phyloP scores from a whole-genome alignment of 306 rosid species.

The Canavalia gladiata region DNA sequence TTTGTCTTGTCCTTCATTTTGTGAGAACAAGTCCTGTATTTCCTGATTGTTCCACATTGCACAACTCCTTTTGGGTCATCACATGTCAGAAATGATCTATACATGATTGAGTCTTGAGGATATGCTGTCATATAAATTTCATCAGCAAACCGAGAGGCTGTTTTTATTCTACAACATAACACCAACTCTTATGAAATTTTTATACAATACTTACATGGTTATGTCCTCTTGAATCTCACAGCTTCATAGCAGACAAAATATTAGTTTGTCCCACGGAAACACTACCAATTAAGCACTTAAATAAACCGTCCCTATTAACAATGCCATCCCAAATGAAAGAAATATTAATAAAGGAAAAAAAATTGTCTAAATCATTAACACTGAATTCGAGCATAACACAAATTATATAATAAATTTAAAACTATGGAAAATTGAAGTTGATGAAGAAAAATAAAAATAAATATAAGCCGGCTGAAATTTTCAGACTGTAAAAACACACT shows the following conservation, averaged over 20 bases:
- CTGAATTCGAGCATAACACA: not conserved
- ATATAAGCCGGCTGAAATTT: not conserved
- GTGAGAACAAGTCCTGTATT: conserved; percentile 54
- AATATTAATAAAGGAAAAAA: not conserved
- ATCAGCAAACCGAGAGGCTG: conserved; percentile 51
- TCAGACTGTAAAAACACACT: conserved; percentile 3
- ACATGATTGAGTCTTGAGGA: conserved; percentile 63
- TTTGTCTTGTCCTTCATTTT: conserved; percentile 59
- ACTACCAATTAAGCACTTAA: conserved; percentile 38
- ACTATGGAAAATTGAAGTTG: not conserved
- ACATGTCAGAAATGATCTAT: conserved; percentile 77
- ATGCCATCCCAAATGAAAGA: conserved; percentile 13
- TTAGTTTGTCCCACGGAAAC: conserved; percentile 51
- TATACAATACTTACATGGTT: conserved; percentile 51
- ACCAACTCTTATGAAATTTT: not conserved
- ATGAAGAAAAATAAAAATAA: not conserved
- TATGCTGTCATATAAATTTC: conserved; percentile 57
- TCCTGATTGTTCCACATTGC: conserved; percentile 67
- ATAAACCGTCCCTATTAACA: conserved; percentile 50
- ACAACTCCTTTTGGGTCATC: conserved; percentile 83
- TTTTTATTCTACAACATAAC: conserved; percentile 3
- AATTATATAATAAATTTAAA: not conserved
- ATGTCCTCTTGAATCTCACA: conserved; percentile 40
- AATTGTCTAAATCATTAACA: not conserved
- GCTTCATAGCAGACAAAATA: conserved; percentile 47